Evolutionary conservation across 441 rosid species (phyloP).

Genomic region (Populus trichocarpa): DNA sequence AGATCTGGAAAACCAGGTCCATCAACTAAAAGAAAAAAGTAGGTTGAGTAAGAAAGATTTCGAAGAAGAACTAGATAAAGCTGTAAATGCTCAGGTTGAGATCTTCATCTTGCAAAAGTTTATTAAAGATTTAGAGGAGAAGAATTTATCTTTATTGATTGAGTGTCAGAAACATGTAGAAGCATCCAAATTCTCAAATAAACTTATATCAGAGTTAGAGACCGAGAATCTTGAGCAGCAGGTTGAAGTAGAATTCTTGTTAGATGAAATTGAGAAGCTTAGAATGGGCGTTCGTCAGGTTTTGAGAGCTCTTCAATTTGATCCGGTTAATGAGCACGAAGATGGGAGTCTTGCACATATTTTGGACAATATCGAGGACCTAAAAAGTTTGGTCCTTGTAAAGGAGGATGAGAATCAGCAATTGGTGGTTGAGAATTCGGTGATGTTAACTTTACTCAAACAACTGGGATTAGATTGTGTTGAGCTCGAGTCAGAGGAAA

Average conservation of each 20-base stretch:
- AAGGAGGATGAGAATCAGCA: slow-evolving; percentile 60
- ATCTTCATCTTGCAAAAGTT: slow-evolving; percentile 74
- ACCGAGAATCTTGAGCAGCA: slow-evolving; percentile 59
- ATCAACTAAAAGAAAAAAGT: slow-evolving; percentile 65
- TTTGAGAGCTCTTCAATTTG: slow-evolving; percentile 44
- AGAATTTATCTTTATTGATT: slow-evolving; percentile 49
- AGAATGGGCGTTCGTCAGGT: slow-evolving; percentile 58
- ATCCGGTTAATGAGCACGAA: slow-evolving; percentile 38
- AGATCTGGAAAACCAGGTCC: slow-evolving; percentile 69
- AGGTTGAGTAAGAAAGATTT: slow-evolving; percentile 67
- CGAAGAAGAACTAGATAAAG: slow-evolving; percentile 61
- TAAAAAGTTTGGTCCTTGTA: slow-evolving; percentile 51
- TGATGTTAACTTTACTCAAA: slow-evolving; percentile 49
- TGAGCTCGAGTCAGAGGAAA: slow-evolving; percentile 57
- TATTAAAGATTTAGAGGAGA: slow-evolving; percentile 71
- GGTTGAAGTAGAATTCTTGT: slow-evolving; percentile 56
- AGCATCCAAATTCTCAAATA: slow-evolving; percentile 58
- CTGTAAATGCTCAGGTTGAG: slow-evolving; percentile 60
- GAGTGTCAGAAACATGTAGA: slow-evolving; percentile 60
- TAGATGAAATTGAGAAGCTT: slow-evolving; percentile 54
- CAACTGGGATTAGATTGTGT: slow-evolving; percentile 40
- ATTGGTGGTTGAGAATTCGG: slow-evolving; percentile 50
- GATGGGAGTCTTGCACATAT: slow-evolving; percentile 47
- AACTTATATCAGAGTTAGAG: slow-evolving; percentile 57
- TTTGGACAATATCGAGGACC: slow-evolving; percentile 52